These are phyloP conservation scores for Acanthamoeba lenticulata DNA, from an alignment of 208 protist species.

Conservation along the genomic window DNA sequence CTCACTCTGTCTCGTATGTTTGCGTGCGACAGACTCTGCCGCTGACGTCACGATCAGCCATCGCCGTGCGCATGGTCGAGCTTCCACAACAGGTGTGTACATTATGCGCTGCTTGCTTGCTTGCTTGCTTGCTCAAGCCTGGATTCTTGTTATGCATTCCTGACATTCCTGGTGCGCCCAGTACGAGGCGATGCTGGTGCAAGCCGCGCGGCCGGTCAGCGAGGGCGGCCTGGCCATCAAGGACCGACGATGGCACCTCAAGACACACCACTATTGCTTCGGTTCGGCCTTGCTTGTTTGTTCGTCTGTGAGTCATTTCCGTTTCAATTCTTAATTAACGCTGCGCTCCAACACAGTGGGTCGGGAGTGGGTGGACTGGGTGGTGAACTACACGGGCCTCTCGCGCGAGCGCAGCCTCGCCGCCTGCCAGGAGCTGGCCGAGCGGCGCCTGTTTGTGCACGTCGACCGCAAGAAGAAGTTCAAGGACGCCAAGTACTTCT, in stretches of 20 bases:
- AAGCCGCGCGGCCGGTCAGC: background rate
- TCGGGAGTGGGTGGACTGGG: background rate
- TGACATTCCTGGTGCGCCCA: background rate
- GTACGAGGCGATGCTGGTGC: background rate
- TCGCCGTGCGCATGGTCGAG: background rate
- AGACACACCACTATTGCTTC: slow-evolving; percentile 4
- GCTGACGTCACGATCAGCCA: background rate
- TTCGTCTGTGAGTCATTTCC: no score
- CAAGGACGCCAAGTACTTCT: slow-evolving; percentile 3
- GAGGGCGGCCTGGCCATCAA: background rate
- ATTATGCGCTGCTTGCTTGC: background rate
- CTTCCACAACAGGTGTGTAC: background rate
- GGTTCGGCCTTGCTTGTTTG: background rate
- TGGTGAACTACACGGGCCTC: background rate
- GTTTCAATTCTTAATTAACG: background rate
- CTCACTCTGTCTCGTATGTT: background rate
- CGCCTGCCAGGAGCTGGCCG: background rate
- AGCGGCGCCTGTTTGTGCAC: background rate
- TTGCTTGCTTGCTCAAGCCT: no score
- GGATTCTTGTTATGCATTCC: background rate
- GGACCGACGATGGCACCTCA: slow-evolving; percentile 1
- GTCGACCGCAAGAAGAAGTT: slow-evolving; percentile 19
- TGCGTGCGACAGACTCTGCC: background rate
- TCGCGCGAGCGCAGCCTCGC: slow-evolving; percentile 34
- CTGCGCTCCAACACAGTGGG: background rate